These are phyloP conservation scores for Monilinia laxa DNA, from an alignment of 2,329 filamentous ascomycete species.

Conservation along the genomic window DNA sequence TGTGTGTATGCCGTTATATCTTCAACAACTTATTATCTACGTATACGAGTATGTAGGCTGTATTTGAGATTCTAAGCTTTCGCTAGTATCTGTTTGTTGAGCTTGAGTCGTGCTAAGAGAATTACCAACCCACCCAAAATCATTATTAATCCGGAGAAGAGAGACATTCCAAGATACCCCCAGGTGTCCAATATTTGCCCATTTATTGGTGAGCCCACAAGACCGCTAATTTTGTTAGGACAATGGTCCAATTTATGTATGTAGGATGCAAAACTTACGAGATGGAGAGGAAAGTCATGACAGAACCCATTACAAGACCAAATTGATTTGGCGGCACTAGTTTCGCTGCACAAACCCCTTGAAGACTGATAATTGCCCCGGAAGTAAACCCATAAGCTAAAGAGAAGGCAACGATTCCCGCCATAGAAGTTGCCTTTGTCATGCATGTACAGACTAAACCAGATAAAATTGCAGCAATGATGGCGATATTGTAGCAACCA, in stretches of 20 bases:
- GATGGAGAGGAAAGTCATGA: conserved; percentile 31
- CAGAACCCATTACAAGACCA: conserved; percentile 30
- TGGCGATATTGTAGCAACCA: conserved; percentile 26
- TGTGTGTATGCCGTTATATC: too few relatives aligned
- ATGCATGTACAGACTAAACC: conserved; percentile 11
- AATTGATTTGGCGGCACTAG: conserved; percentile 29
- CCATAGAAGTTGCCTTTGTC: conserved; percentile 17
- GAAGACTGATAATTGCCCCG: conserved; percentile 35
- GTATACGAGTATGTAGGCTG: background rate
- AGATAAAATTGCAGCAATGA: conserved; percentile 7
- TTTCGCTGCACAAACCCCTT: conserved; percentile 31
- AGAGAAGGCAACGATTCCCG: conserved; percentile 13
- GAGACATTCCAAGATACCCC: conserved; percentile 30
- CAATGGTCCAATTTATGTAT: background rate
- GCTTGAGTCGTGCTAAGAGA: conserved; percentile 26
- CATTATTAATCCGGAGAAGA: conserved; percentile 33
- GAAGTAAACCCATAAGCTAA: conserved; percentile 21
- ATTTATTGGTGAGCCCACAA: conserved; percentile 34
- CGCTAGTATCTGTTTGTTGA: conserved; percentile 25
- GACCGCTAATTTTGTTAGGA: conserved; percentile 23
- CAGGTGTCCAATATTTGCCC: conserved; percentile 29
- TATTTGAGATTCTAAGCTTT: conserved; percentile 20
- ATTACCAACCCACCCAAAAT: conserved; percentile 30
- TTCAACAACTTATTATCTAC: too few relatives aligned
- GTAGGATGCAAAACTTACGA: conserved; percentile 24